phyloP scores from a whole-genome alignment of 2,329 filamentous ascomycete genomes.

The Ceratocystis diversiconidia region DNA sequence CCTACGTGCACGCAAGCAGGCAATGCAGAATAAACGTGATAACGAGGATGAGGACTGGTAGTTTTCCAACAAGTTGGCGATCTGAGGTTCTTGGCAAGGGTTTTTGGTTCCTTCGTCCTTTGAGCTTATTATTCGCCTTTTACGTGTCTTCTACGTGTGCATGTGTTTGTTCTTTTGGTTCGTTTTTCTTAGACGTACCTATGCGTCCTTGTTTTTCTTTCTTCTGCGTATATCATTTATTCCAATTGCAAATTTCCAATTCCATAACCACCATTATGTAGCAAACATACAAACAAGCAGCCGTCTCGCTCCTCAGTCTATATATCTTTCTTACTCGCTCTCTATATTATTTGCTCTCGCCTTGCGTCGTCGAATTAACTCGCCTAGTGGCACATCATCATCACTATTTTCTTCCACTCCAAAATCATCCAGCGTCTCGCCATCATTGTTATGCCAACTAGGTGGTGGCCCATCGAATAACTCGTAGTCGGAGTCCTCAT shows the following conservation, averaged over 20 bases:
- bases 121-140: neutral
- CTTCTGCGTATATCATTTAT: slow-evolving; percentile 12
- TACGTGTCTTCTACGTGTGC: neutral
- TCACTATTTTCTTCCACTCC: slow-evolving; percentile 55
- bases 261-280: neutral
- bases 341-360: slow-evolving; percentile 23
- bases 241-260: neutral
- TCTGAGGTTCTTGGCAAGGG: too few species aligned
- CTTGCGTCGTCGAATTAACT: slow-evolving; percentile 47
- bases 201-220: slow-evolving; percentile 16
- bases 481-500: slow-evolving; percentile 25
- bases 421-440: slow-evolving; percentile 59
- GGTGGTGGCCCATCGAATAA: slow-evolving; percentile 25
- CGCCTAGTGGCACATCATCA: slow-evolving; percentile 54
- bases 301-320: neutral
- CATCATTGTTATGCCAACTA: slow-evolving; percentile 61
- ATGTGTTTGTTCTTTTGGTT: slow-evolving; percentile 18
- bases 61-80: neutral
- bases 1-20: slow-evolving; percentile 60
- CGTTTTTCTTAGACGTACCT: slow-evolving; percentile 20
- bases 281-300: neutral
- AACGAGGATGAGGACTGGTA: slow-evolving; percentile 62
- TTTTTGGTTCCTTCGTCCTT: neutral
- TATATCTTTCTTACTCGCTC: neutral
- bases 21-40: slow-evolving; percentile 55